Conservation (phyloP, 768 basidiomycete species). For the Lyophyllum decastes region DNA sequence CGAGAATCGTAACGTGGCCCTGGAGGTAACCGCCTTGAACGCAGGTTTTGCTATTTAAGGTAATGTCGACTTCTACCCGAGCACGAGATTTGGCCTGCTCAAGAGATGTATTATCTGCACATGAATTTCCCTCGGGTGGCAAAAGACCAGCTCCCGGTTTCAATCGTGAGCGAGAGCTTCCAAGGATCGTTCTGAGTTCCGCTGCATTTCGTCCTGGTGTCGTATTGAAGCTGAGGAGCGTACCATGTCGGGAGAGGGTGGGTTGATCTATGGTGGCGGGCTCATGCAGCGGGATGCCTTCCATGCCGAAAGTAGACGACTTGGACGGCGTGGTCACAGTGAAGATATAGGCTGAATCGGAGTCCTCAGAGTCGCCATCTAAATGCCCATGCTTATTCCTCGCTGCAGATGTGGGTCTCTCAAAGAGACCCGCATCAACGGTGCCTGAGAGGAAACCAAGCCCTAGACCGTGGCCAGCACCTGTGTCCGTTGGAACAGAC, state of each 20-base stretch:
- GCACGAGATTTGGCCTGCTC: conserved; percentile 76
- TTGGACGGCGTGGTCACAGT: neutral
- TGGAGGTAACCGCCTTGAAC: conserved; percentile 79
- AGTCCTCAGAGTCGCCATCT: too few relatives aligned
- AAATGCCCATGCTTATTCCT: too few relatives aligned
- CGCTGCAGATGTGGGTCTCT: neutral
- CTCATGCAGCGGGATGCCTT: conserved; percentile 13
- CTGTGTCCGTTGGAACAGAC: neutral
- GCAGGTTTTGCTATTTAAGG: conserved; percentile 71
- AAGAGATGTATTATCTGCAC: conserved; percentile 40
- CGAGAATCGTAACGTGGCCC: conserved; percentile 67
- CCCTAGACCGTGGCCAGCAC: neutral
- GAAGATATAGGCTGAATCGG: neutral
- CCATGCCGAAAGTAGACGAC: neutral
- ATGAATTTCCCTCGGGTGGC: conserved; percentile 26
- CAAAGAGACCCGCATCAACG: neutral
- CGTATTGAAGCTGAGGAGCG: conserved; percentile 53
- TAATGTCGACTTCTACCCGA: conserved; percentile 80
- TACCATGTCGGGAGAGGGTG: conserved; percentile 45
- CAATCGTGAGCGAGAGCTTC: conserved; percentile 57
- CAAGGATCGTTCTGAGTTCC: conserved; percentile 64
- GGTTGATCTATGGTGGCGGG: conserved; percentile 17
- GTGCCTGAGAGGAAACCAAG: neutral
- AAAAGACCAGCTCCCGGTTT: conserved; percentile 52
- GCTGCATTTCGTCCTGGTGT: conserved; percentile 50